phyloP scores from a whole-genome alignment of 306 rosid genomes.

The Cucumis melo region DNA sequence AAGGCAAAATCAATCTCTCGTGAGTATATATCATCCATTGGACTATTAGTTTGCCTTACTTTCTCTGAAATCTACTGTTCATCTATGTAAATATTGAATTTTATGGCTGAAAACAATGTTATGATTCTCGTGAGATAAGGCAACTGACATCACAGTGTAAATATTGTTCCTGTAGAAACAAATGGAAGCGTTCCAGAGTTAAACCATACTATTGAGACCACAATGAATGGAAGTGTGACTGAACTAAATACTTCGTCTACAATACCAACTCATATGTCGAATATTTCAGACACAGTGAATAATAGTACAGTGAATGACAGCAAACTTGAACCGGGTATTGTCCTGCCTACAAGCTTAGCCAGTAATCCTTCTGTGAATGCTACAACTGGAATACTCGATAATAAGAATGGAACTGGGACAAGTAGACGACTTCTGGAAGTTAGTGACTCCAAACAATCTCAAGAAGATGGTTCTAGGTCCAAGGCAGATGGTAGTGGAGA shows the following conservation, averaged over 20 bases:
- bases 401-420: conserved; percentile 33
- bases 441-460: conserved; percentile 33
- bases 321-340: conserved; percentile 34
- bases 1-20: conserved; percentile 27
- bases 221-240: conserved; percentile 20
- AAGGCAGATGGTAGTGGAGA: conserved; percentile 27
- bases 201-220: conserved; percentile 26
- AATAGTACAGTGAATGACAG: conserved; percentile 16
- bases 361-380: conserved; percentile 37
- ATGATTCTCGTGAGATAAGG: neutral
- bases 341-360: conserved; percentile 25
- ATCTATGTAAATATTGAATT: conserved; percentile 5
- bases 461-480: conserved; percentile 38
- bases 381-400: conserved; percentile 25
- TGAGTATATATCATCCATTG: conserved; percentile 23
- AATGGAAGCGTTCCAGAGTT: conserved; percentile 22
- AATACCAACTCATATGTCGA: conserved; percentile 1
- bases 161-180: conserved; percentile 33
- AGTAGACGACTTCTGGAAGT: conserved; percentile 77
- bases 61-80: neutral
- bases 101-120: conserved; percentile 4
- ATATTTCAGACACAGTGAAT: conserved; percentile 12
- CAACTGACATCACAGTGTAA: conserved; percentile 7
- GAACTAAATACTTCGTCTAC: conserved; percentile 13
- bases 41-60: neutral